These are phyloP conservation scores for Symbiotaphrina buchneri DNA, from an alignment of 495 filamentous ascomycete genomes.

Conservation along the genomic window DNA sequence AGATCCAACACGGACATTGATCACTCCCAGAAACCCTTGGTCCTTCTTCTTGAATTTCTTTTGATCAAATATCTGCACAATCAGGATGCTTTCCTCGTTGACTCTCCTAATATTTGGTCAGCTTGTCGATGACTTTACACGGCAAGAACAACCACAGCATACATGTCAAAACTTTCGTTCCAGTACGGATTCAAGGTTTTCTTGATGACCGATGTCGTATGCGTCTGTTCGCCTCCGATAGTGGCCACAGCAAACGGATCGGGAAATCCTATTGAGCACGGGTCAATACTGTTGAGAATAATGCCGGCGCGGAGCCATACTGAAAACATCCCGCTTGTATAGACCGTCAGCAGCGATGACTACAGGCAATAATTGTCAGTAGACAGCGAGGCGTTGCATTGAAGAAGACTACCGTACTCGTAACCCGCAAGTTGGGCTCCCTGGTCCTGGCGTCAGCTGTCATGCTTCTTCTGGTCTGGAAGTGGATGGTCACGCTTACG, in stretches of 20 bases:
- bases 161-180: constrained; percentile 99
- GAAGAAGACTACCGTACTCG: constrained; percentile 24
- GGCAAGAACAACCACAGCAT: constrained; percentile 8
- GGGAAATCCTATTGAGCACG: constrained; percentile 47
- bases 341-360: constrained; percentile 97
- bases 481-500: constrained; percentile 3
- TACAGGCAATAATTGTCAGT: constrained; percentile 14
- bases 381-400: too few species aligned
- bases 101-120: constrained; percentile 34
- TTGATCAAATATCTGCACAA: constrained; percentile 96
- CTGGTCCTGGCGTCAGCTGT: constrained; percentile 12
- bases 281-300: not conserved
- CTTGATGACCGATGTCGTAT: constrained; percentile 87
- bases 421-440: constrained; percentile 38
- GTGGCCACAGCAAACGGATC: constrained; percentile 97
- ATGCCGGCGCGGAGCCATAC: constrained; percentile 25
- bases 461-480: constrained; percentile 3
- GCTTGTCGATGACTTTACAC: not conserved
- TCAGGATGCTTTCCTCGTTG: constrained; percentile 84
- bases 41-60: constrained; percentile 99
- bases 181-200: constrained; percentile 96
- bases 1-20: constrained; percentile 87
- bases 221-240: constrained; percentile 87
- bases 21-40: constrained; percentile 92
- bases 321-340: constrained; percentile 97